Evolutionary conservation across 306 rosid genomes (phyloP).

Genomic region (Luffa aegyptiaca): DNA sequence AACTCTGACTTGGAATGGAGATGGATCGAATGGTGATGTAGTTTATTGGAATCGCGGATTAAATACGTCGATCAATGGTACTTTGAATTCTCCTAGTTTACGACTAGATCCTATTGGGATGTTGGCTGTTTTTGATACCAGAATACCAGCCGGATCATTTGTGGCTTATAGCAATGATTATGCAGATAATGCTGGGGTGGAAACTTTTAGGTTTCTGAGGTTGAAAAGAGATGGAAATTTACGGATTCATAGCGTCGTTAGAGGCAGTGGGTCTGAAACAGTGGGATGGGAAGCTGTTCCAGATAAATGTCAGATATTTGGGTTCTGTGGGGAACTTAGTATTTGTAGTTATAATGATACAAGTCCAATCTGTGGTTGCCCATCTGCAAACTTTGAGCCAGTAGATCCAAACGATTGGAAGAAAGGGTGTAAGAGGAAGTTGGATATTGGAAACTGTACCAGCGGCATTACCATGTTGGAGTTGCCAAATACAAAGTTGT

Average conservation of each 20-base stretch:
- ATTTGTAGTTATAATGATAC: constrained; percentile 54
- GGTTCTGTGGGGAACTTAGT: constrained; percentile 60
- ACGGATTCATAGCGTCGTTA: constrained; percentile 40
- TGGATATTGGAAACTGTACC: not conserved
- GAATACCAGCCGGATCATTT: constrained; percentile 14
- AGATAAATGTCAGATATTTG: constrained; percentile 58
- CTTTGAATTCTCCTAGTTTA: constrained; percentile 31
- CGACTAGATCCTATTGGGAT: constrained; percentile 29
- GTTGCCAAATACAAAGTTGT: constrained; percentile 32
- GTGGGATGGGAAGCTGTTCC: constrained; percentile 53
- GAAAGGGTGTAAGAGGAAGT: constrained; percentile 3
- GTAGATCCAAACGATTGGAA: constrained; percentile 24
- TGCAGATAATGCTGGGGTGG: constrained; percentile 20
- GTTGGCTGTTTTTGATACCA: constrained; percentile 35
- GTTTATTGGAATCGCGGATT: constrained; percentile 43
- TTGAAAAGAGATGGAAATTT: constrained; percentile 60
- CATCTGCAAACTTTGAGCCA: constrained; percentile 50
- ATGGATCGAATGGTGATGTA: constrained; percentile 3
- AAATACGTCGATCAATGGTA: constrained; percentile 33
- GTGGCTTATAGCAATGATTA: constrained; percentile 60
- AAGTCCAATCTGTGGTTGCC: constrained; percentile 46
- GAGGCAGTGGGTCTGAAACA: constrained; percentile 23
- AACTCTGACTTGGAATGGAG: constrained; percentile 41
- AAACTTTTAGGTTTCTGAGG: constrained; percentile 40
- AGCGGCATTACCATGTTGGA: constrained; percentile 26